Conservation (phyloP, 78 protist species). For the Dictyostelium purpureum region DNA sequence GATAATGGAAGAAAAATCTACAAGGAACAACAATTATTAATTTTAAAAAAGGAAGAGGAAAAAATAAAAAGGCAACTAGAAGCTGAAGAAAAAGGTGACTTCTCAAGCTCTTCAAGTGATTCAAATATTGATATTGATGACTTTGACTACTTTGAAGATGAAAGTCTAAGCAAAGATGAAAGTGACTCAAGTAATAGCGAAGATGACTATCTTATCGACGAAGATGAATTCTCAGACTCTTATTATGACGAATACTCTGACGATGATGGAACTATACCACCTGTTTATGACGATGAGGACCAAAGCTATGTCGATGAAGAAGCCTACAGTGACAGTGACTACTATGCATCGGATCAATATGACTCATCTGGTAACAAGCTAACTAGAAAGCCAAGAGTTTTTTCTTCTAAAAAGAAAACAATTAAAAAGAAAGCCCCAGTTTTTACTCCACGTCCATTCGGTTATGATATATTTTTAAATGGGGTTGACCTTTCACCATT, state of each 20-base stretch:
- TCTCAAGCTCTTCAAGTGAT: neutral
- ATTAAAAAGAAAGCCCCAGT: neutral
- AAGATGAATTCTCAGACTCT: too few species aligned
- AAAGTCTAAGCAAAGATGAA: neutral
- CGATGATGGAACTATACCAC: neutral
- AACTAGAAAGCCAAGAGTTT: too few species aligned
- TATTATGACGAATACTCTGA: neutral
- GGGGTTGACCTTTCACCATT: conserved; percentile 9
- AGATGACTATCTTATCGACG: neutral
- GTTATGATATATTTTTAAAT: conserved; percentile 15
- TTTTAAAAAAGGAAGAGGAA: neutral
- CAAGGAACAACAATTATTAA: too few species aligned
- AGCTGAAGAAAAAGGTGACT: neutral
- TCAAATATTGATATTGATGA: neutral
- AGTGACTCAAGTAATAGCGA: neutral
- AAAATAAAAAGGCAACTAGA: neutral
- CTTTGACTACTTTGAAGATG: neutral
- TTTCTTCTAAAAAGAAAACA: neutral
- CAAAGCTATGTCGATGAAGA: neutral
- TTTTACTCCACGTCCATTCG: conserved; percentile 13
- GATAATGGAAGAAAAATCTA: conserved; percentile 6
- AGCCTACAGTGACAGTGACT: neutral
- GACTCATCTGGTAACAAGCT: neutral
- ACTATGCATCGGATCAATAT: too few species aligned
- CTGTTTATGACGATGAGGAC: neutral